Conservation (phyloP, 129 eudicot species). For the Pittosporum tobira region DNA sequence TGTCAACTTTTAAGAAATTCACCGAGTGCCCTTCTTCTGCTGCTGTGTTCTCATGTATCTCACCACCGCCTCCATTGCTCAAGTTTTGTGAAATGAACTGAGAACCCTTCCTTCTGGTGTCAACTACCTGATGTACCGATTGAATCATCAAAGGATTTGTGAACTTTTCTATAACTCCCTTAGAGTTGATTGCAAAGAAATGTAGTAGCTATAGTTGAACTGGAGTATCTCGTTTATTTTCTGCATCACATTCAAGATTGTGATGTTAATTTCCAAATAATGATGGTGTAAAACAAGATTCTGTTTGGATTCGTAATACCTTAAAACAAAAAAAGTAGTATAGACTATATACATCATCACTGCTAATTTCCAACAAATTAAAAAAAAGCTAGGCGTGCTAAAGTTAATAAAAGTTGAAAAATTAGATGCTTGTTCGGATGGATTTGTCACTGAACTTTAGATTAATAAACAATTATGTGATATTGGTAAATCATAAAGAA, state of each 20-base stretch:
- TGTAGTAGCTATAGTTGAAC: background rate
- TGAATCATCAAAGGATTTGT: background rate
- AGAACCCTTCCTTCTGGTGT: slow-evolving; percentile 3
- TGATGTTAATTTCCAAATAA: background rate
- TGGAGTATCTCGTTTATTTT: background rate
- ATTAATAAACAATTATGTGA: too few relatives aligned
- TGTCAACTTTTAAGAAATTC: slow-evolving; percentile 1
- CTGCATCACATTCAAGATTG: slow-evolving; percentile 9
- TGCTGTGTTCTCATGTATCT: slow-evolving; percentile 7
- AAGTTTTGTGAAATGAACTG: background rate
- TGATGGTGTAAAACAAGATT: too few relatives aligned
- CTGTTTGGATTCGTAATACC: too few relatives aligned
- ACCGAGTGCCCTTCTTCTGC: slow-evolving; percentile 9
- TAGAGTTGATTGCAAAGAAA: background rate
- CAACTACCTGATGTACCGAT: slow-evolving; percentile 1
- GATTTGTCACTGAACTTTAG: too few relatives aligned
- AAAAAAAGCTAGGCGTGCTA: too few relatives aligned
- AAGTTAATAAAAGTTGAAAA: too few relatives aligned
- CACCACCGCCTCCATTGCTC: slow-evolving; percentile 9
- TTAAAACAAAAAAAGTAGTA: too few relatives aligned
- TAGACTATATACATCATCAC: too few relatives aligned
- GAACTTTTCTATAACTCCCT: background rate
- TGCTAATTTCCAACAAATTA: too few relatives aligned
- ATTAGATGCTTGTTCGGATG: too few relatives aligned
- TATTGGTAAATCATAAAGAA: too few relatives aligned